Conservation (phyloP, 2,329 filamentous ascomycete genomes). For the Didymella lethalis region DNA sequence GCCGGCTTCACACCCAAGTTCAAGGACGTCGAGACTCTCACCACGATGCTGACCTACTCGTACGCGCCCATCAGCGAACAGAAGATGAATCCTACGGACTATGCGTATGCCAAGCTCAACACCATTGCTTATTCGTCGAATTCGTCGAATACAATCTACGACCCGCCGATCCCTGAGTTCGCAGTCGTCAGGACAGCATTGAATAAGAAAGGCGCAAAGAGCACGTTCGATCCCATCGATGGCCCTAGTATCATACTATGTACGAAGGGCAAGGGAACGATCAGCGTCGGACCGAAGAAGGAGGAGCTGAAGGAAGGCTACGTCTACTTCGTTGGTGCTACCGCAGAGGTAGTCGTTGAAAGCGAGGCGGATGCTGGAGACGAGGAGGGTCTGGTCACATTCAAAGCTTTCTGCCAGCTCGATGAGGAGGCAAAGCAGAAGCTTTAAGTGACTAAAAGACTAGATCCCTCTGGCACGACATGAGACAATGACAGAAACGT, state of each 20-base stretch:
- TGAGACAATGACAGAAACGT: constrained; percentile 1
- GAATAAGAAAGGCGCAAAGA: constrained; percentile 75
- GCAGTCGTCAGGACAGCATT: constrained; percentile 84
- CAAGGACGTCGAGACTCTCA: constrained; percentile 91
- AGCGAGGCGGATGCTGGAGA: constrained; percentile 59
- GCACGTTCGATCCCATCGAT: constrained; percentile 83
- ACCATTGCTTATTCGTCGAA: constrained; percentile 79
- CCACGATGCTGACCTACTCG: constrained; percentile 91
- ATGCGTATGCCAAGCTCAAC: constrained; percentile 85
- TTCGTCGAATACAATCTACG: constrained; percentile 79
- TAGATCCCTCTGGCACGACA: neutral
- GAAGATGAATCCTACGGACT: constrained; percentile 87
- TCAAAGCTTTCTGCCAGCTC: constrained; percentile 93
- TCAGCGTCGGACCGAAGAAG: constrained; percentile 82
- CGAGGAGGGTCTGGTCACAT: constrained; percentile 78
- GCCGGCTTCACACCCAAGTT: constrained; percentile 98
- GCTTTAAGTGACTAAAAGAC: constrained; percentile 24
- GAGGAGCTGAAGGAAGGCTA: constrained; percentile 67
- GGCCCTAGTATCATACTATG: constrained; percentile 95
- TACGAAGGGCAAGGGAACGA: constrained; percentile 81
- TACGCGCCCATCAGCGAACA: constrained; percentile 95
- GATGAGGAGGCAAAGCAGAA: constrained; percentile 40
- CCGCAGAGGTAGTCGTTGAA: constrained; percentile 82
- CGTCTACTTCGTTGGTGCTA: constrained; percentile 76
- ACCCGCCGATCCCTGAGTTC: constrained; percentile 97